Percentiles rank a stretch among this genome's conserved stretches.
Conservation (phyloP, 257 asterid species). For the Primulina eburnea region DNA sequence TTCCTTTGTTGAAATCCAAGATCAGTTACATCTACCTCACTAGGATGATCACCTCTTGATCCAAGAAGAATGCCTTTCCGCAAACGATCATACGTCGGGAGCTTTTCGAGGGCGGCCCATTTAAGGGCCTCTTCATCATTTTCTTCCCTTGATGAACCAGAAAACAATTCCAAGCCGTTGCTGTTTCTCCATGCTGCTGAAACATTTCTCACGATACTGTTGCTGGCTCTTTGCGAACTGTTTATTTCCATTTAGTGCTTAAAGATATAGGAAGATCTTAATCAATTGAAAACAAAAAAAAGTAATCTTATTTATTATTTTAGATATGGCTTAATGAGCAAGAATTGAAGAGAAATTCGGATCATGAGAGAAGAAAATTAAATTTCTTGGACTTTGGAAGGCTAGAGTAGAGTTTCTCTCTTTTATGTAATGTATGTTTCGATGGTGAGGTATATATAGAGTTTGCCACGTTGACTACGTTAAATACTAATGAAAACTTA, state of each 20-base stretch:
- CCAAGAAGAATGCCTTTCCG: conserved; percentile 42
- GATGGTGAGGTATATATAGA: too few relatives aligned
- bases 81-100: conserved; percentile 46
- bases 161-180: conserved; percentile 25
- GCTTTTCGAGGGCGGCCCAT: conserved; percentile 53
- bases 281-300: too few relatives aligned
- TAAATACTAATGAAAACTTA: too few relatives aligned
- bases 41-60: conserved; percentile 18
- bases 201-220: conserved; percentile 24
- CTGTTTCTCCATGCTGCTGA: conserved; percentile 26
- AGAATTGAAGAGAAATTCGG: too few relatives aligned
- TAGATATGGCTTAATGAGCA: too few relatives aligned
- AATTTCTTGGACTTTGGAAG: too few relatives aligned
- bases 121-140: conserved; percentile 48
- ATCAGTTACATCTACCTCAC: conserved; percentile 24
- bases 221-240: conserved; percentile 11
- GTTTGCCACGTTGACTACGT: too few relatives aligned
- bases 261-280: too few relatives aligned
- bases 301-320: too few relatives aligned
- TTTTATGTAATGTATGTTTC: too few relatives aligned
- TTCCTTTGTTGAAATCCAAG: conserved; percentile 31
- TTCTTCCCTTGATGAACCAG: conserved; percentile 31
- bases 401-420: too few relatives aligned
- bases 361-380: too few relatives aligned
- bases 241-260: conserved; percentile 14